Evolutionary conservation across 768 basidiomycete species (phyloP), one percentile per base, ranked within the genome.

Genomic region (Phlegmacium glaucopus): DNA sequence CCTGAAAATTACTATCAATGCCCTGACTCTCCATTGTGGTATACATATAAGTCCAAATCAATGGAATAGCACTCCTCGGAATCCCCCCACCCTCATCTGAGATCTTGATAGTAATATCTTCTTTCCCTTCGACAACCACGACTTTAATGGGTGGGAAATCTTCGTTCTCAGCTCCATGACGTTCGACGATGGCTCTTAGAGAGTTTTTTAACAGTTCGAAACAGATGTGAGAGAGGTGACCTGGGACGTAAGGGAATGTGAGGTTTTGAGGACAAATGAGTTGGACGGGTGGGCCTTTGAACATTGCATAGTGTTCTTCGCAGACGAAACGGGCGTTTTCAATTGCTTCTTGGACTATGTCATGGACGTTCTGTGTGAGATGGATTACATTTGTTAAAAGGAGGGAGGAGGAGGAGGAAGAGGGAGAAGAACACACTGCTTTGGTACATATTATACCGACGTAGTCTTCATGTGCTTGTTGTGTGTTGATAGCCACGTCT

Each of bases 41-140:
- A 57, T 92, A 92, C 91, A 96, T 95, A 65, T 94, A 98, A 48
- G 95, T 99, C 96, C 96, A 99, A 44, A 99, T 95, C 39, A 94
- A 76, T 7, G 94, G 92, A 12, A 98, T 87, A 0, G 91, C 90
- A 51, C 86, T 68, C 72, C 92, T 67, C 18, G 92, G 81, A 47
- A 98, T 98, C 0, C 95, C 94, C 0, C 95, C 95, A 3, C 95
- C 95, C 64, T 99, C 95, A 61, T 99, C 95, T 1, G 83, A 86
- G 50, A 99, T 96, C 78, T 99, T 99, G 78, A 99, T 92, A 3
- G 95, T 98, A 59, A 98, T 96, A 60, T 98, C 95, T 62, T 97
- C 95, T 53, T 85, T 90, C n/a, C 95, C 94, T 62, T 95, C 94
- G 1, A 95, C 90, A 29, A 96, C 95, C 48, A 97, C 80, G 41